A percentile compares a stretch with the other conserved stretches of the same genome.
Evolutionary conservation across 192 early-diverging fungal species (phyloP).

Genomic region (Coemansia erecta): DNA sequence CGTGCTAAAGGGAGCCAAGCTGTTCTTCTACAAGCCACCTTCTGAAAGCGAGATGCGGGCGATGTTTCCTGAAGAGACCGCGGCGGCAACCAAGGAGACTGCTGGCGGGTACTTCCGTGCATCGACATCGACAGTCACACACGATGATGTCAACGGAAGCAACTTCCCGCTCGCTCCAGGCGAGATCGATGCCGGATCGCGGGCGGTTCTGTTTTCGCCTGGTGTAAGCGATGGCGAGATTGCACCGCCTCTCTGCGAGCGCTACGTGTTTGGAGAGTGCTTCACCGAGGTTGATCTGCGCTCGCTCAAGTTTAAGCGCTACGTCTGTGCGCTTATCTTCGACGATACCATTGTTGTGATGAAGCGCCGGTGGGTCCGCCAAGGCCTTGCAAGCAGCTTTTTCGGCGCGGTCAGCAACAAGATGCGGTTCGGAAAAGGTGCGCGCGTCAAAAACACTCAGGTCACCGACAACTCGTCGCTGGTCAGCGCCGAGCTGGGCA

Average conservation of each 20-base stretch:
- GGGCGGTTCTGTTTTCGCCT: slow-evolving; percentile 58
- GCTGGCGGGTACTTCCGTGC: slow-evolving; percentile 45
- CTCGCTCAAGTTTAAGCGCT: slow-evolving; percentile 62
- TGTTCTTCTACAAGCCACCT: slow-evolving; percentile 71
- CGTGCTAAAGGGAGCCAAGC: slow-evolving; percentile 67
- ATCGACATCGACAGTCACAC: slow-evolving; percentile 26
- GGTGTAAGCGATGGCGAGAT: slow-evolving; percentile 57
- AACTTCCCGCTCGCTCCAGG: slow-evolving; percentile 56
- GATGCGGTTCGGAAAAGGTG: slow-evolving; percentile 52
- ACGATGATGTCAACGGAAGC: slow-evolving; percentile 21
- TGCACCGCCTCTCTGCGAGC: slow-evolving; percentile 52
- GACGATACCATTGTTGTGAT: slow-evolving; percentile 65
- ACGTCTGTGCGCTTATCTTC: slow-evolving; percentile 63
- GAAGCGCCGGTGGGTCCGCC: slow-evolving; percentile 63
- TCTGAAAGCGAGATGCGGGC: slow-evolving; percentile 57
- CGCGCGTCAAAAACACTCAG: slow-evolving; percentile 31
- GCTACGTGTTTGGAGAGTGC: slow-evolving; percentile 67
- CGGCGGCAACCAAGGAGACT: slow-evolving; percentile 48
- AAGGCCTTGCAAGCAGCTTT: slow-evolving; percentile 53
- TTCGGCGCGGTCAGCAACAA: slow-evolving; percentile 56
- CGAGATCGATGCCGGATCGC: slow-evolving; percentile 60
- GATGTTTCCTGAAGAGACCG: slow-evolving; percentile 55
- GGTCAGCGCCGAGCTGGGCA: slow-evolving; percentile 51
- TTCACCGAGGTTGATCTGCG: slow-evolving; percentile 63
- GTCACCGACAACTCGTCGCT: slow-evolving; percentile 52